A percentile compares a stretch with the other conserved stretches of the same genome.
Evolutionary conservation across 192 early-diverging fungal species (phyloP).

Genomic region (Backusella mclennaniae): DNA sequence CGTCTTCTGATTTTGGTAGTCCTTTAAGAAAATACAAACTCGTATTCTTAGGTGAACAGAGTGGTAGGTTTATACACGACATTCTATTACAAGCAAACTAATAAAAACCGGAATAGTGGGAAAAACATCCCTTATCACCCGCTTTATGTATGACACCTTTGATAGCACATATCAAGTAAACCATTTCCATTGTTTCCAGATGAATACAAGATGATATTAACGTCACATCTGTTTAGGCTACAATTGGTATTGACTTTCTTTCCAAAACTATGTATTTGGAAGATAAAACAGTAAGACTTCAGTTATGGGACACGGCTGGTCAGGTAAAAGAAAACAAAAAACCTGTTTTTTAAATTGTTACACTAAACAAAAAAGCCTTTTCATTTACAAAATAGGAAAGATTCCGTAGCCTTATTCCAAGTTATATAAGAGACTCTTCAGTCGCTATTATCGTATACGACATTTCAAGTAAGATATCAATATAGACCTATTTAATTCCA

Average conservation of each 20-base stretch:
- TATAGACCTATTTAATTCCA: background rate
- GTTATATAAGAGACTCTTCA: constrained; percentile 96
- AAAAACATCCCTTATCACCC: constrained; percentile 98
- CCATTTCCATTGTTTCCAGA: background rate
- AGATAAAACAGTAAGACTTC: constrained; percentile 94
- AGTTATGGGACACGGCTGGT: constrained; percentile 99
- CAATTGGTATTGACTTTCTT: constrained; percentile 98
- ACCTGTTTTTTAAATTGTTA: background rate
- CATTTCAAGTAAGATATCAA: constrained; percentile 75
- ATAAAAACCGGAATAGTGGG: constrained; percentile 67
- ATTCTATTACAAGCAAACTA: background rate
- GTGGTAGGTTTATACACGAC: constrained; percentile 62
- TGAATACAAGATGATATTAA: background rate
- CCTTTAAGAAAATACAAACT: constrained; percentile 93
- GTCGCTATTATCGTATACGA: constrained; percentile 98
- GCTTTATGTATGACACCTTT: constrained; percentile 99
- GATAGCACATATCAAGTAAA: constrained; percentile 92
- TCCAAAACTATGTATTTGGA: constrained; percentile 99
- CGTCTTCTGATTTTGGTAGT: constrained; percentile 37
- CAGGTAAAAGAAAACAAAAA: constrained; percentile 52
- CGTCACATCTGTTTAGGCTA: constrained; percentile 62
- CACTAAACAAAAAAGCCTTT: background rate
- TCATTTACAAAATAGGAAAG: constrained; percentile 63
- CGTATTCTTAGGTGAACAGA: constrained; percentile 98
- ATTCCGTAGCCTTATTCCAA: constrained; percentile 94